Evolutionary conservation across 176 grass and related monocot genomes (phyloP).

Genomic region (Oryza coarctata): DNA sequence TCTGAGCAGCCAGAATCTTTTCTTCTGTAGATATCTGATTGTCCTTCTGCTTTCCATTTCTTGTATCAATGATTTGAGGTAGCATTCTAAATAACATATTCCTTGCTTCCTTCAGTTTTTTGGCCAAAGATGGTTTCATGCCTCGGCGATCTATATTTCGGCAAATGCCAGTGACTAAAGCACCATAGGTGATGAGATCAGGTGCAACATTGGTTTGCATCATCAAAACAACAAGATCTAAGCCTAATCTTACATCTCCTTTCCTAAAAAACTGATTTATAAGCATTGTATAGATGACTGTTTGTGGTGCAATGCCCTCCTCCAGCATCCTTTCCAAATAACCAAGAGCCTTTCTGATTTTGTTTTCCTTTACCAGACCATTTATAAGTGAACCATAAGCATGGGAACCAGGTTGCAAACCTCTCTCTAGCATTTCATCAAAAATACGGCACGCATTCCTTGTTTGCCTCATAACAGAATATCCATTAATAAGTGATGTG

Average conservation of each 20-base stretch:
- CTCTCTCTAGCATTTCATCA: constrained; percentile 40
- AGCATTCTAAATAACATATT: constrained; percentile 39
- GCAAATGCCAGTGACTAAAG: constrained; percentile 37
- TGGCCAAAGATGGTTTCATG: constrained; percentile 23
- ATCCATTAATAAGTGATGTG: constrained; percentile 37
- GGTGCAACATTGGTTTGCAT: constrained; percentile 35
- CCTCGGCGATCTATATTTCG: constrained; percentile 20
- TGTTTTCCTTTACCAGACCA: constrained; percentile 39
- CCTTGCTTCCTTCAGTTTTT: constrained; percentile 31
- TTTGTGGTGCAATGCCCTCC: constrained; percentile 42
- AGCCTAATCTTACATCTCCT: constrained; percentile 15
- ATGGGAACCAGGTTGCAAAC: constrained; percentile 34
- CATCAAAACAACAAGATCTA: constrained; percentile 39
- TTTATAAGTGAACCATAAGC: constrained; percentile 39
- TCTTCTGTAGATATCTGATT: constrained; percentile 4
- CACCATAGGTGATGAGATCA: constrained; percentile 36
- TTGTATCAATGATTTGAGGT: constrained; percentile 20
- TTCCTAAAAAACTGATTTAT: constrained; percentile 46
- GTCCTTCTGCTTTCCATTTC: not conserved
- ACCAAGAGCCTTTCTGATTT: constrained; percentile 13
- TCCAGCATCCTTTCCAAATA: constrained; percentile 48
- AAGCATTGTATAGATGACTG: constrained; percentile 48
- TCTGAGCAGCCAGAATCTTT: constrained; percentile 5
- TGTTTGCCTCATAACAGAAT: constrained; percentile 17
- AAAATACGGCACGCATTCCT: constrained; percentile 24